Evolutionary conservation across 1,284 basidiomycete genomes (phyloP).

Genomic region (Anthracocystis panici-leucophaei): DNA sequence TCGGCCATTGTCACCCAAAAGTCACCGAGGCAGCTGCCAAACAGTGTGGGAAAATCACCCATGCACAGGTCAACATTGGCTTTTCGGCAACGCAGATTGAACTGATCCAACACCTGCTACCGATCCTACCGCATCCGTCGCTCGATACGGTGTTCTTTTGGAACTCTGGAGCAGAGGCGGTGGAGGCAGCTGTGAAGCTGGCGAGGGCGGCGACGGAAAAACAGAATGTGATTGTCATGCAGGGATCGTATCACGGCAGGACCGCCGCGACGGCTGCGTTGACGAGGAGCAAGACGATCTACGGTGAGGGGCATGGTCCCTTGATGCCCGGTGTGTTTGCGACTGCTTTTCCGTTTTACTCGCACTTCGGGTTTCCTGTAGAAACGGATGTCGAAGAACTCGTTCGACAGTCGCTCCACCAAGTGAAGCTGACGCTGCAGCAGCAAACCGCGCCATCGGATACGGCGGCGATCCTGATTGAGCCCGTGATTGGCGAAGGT

Average conservation of each 20-base stretch:
- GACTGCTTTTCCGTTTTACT: conserved; percentile 92
- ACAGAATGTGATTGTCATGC: conserved; percentile 91
- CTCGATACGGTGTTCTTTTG: conserved; percentile 84
- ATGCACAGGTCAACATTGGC: conserved; percentile 68
- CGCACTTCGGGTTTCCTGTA: conserved; percentile 79
- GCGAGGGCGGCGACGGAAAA: conserved; percentile 80
- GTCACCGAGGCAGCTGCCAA: conserved; percentile 63
- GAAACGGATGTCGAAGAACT: conserved; percentile 78
- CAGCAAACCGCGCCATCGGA: conserved; percentile 87
- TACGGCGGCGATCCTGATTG: conserved; percentile 90
- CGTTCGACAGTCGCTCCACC: conserved; percentile 79
- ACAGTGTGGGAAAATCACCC: conserved; percentile 65
- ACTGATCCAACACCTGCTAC: conserved; percentile 56
- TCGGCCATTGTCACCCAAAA: conserved; percentile 67
- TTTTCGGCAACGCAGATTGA: conserved; percentile 58
- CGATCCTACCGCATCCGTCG: conserved; percentile 81
- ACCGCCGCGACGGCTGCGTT: conserved; percentile 82
- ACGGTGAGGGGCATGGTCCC: conserved; percentile 81
- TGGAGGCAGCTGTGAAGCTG: conserved; percentile 79
- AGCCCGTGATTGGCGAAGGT: conserved; percentile 91
- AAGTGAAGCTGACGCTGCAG: conserved; percentile 83
- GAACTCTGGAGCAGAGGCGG: conserved; percentile 93
- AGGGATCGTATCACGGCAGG: conserved; percentile 71
- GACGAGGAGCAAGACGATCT: conserved; percentile 90
- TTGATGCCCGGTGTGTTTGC: conserved; percentile 88